Evolutionary conservation across 768 basidiomycete genomes (phyloP).

Genomic region (Suillus brevipes): DNA sequence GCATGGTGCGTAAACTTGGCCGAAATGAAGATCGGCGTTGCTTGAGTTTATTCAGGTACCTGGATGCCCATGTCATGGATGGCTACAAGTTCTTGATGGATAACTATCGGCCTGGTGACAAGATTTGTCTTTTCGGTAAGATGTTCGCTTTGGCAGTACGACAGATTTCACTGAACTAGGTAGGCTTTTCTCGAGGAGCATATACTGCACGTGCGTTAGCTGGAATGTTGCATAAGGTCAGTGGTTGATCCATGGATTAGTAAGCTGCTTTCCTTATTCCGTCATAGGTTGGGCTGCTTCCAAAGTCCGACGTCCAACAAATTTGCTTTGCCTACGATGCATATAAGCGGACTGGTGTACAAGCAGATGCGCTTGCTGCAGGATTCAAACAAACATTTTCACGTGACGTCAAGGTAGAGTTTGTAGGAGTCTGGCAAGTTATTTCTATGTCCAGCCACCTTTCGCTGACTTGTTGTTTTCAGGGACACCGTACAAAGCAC

Average conservation of each 20-base stretch:
- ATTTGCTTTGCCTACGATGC: constrained; percentile 74
- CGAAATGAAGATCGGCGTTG: background rate
- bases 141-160: background rate
- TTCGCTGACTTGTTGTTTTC: constrained; percentile 8
- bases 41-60: constrained; percentile 46
- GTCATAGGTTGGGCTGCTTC: constrained; percentile 66
- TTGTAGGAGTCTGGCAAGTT: constrained; percentile 74
- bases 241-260: background rate
- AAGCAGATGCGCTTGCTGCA: constrained; percentile 46
- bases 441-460: background rate
- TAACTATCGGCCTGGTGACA: constrained; percentile 72
- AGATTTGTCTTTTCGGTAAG: constrained; percentile 70
- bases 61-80: constrained; percentile 68
- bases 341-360: constrained; percentile 53
- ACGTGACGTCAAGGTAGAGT: constrained; percentile 67
- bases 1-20: constrained; percentile 54
- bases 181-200: constrained; percentile 76
- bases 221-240: constrained; percentile 71
- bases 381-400: constrained; percentile 78
- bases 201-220: constrained; percentile 72
- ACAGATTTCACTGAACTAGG: constrained; percentile 16
- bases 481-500: constrained; percentile 84
- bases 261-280: background rate
- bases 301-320: constrained; percentile 66
- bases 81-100: constrained; percentile 82